Base-by-base conservation (phyloP, 1,284 basidiomycete genomes). In the Phellopilus nigrolimitatus region DNA sequence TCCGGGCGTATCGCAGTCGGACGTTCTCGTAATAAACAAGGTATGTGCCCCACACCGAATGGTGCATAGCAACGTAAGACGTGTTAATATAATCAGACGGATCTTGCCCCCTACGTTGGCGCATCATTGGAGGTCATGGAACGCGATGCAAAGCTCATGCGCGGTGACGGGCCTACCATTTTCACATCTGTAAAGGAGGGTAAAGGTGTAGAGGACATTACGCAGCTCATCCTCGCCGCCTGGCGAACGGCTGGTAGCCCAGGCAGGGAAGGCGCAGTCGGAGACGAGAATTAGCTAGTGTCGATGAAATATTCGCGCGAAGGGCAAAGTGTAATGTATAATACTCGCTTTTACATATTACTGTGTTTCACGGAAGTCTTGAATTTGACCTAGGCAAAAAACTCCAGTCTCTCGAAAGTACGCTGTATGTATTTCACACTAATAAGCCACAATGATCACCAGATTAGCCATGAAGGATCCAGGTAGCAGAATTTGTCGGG, bases 111-210 rank as follows among this genome's bases (percentile, higher is more conserved):
- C 5, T 79, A 97, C 66, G 95, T 99, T 53, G 88, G 88, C 31
- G 95, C 95, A 0, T 95, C 93, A 1, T 77, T 99, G 36, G 87
- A 89, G 49, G 92, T 99, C 19, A 99, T 99, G 95, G 84, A 83
- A 53, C 81, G 93, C 25, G 95, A 99, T 66, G 82, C 95, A 2
- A 92, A 86, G 61, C 71, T 85, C 55, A 98, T 99, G 91, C 80
- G 95, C 25, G 95, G 95, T 47, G 81, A 88, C 51, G 95, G 95
- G 0, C 95, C 95, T 1, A 98, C 95, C 0, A 66, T 97, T 17
- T 99, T 99, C 67, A 82, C 91, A 0, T 90, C 89, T 56, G 82
- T 99, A 48, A 87, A 89, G 64, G 73, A 91, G 53, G 79, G 75
- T 25, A 81, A 81, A 53, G 93, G 92, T 0, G 83, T 98, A 1